A percentile compares a stretch with the other conserved stretches of the same genome.
phyloP scores from a whole-genome alignment of 2,329 filamentous ascomycete genomes.

The Hypoxylon sp. region DNA sequence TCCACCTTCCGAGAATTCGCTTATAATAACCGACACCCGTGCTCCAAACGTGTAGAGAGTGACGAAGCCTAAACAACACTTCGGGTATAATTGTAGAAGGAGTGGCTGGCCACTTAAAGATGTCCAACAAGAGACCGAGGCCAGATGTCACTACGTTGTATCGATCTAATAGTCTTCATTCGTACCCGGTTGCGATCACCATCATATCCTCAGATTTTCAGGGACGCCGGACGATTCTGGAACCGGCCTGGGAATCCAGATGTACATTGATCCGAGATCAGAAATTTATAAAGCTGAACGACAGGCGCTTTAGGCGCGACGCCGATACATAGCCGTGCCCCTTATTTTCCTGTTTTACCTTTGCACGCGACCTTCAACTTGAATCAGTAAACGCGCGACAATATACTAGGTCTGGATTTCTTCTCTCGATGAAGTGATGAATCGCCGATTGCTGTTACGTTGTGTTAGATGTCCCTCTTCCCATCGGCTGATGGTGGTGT shows the following conservation, averaged over 20 bases:
- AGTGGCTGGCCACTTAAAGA: neutral
- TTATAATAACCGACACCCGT: slow-evolving; percentile 11
- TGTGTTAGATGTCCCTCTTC: neutral
- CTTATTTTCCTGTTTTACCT: neutral
- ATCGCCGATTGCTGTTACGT: neutral
- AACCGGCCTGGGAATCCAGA: slow-evolving; percentile 13
- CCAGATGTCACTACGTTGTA: too few species aligned
- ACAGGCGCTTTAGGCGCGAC: neutral
- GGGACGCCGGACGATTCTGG: slow-evolving; percentile 4
- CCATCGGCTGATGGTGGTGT: neutral
- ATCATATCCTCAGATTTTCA: slow-evolving; percentile 10
- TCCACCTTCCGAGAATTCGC: slow-evolving; percentile 4
- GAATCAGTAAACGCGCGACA: neutral
- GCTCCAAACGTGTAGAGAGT: slow-evolving; percentile 4
- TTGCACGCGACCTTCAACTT: neutral
- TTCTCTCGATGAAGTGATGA: slow-evolving; percentile 1
- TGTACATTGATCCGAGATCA: neutral
- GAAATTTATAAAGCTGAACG: neutral
- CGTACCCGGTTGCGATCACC: neutral
- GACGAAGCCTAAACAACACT: slow-evolving; percentile 6
- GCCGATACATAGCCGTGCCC: neutral
- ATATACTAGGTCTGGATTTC: neutral
- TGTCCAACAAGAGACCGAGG: neutral
- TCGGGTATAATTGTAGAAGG: neutral
- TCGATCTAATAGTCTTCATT: neutral